phyloP scores from a whole-genome alignment of 345 rosid species.

The Leavenworthia alabamica region DNA sequence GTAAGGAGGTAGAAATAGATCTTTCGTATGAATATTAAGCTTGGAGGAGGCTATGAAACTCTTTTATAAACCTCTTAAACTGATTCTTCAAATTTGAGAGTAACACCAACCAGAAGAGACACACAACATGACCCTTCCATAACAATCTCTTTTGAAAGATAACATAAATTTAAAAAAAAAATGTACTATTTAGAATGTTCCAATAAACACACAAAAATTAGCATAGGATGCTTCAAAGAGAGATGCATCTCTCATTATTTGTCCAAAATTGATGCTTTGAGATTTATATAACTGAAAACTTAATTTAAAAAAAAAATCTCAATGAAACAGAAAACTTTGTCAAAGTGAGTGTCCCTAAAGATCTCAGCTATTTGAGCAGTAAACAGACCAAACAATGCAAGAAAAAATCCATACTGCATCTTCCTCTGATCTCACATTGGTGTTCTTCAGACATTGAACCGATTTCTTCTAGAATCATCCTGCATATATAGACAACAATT shows the following conservation, averaged over 20 bases:
- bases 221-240: neutral
- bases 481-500: constrained; percentile 34
- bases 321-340: constrained; percentile 10
- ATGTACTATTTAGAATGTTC: neutral
- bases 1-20: too few species aligned
- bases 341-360: too few species aligned
- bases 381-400: constrained; percentile 22
- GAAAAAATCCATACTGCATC: constrained; percentile 20
- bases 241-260: neutral
- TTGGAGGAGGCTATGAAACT: too few species aligned
- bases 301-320: neutral
- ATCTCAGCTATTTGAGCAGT: too few species aligned
- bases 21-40: too few species aligned
- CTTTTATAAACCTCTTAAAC: too few species aligned
- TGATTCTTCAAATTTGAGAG: too few species aligned
- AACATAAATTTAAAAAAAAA: neutral
- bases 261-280: neutral
- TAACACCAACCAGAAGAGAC: too few species aligned
- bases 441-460: constrained; percentile 56
- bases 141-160: neutral
- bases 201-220: neutral
- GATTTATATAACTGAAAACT: neutral
- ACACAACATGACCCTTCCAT: neutral
- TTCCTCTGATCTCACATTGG: constrained; percentile 15
- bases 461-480: constrained; percentile 73